phyloP scores from a whole-genome alignment of 306 rosid genomes.

The Clitoria ternatea region DNA sequence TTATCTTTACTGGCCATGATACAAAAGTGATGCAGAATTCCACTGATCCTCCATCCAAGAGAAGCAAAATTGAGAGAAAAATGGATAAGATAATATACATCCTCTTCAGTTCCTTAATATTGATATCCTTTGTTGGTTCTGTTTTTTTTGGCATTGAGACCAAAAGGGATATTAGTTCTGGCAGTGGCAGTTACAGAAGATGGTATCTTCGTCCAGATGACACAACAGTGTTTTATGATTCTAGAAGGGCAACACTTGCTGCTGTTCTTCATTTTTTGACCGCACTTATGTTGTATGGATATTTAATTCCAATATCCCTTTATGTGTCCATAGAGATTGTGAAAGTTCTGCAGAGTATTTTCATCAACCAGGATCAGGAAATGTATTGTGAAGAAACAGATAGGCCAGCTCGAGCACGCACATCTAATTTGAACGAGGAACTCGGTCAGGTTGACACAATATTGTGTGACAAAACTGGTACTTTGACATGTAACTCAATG shows the following conservation, averaged over 20 bases:
- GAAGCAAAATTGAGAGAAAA: conserved; percentile 83
- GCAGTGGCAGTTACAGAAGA: conserved; percentile 45
- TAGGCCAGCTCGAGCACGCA: conserved; percentile 76
- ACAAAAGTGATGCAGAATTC: conserved; percentile 94
- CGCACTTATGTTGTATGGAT: conserved; percentile 88
- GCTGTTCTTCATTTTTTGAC: conserved; percentile 73
- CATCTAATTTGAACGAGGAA: conserved; percentile 88
- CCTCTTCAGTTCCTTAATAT: conserved; percentile 69
- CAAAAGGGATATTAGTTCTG: conserved; percentile 39
- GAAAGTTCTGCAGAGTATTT: conserved; percentile 79
- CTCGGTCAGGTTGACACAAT: conserved; percentile 83
- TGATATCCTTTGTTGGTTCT: conserved; percentile 68
- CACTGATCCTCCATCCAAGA: conserved; percentile 80
- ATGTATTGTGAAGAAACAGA: conserved; percentile 76
- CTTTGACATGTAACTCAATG: conserved; percentile 92
- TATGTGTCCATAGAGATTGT: conserved; percentile 90
- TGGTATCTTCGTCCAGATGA: conserved; percentile 81
- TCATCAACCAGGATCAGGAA: conserved; percentile 77
- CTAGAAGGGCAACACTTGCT: conserved; percentile 53
- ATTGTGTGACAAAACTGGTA: conserved; percentile 90
- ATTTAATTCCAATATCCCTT: conserved; percentile 81
- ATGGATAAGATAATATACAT: conserved; percentile 82
- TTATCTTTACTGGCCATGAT: conserved; percentile 80
- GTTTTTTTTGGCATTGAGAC: conserved; percentile 58
- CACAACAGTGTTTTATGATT: conserved; percentile 49